Base-by-base conservation (phyloP, 1,284 basidiomycete genomes). In the Wolfiporia cocos region DNA sequence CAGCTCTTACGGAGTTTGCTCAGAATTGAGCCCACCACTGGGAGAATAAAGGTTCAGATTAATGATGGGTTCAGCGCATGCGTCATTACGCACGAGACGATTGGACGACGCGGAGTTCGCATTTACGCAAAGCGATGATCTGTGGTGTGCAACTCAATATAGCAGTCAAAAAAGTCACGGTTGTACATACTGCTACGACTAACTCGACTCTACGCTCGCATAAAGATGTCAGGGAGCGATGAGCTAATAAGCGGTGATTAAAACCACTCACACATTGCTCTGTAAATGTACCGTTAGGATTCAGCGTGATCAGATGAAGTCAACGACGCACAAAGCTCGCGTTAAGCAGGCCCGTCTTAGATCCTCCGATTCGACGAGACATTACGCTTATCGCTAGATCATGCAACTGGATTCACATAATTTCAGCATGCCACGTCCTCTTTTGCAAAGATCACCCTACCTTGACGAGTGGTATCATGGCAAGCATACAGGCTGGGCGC, bases 51-150 rank as follows among this genome's bases (percentile, higher is more conserved):
- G 17, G 21, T 38, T 20, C 2, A 33, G 40, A 10, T 12, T 40
- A 24, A 23, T 26, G 4, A 6, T 23, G 34, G 20, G 18, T 3
- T 19, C 15, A 29, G 61, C 87, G 63, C 52, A 82, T 82, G 57
- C 10, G 82, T 75, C 9, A 82, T 81, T 14, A 61, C 88, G 63
- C 52, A 83, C 85, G 57, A 9, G 84, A 76, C 10, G 84, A 81
- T 57, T 93, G 92, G 1, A 94, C 90, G 29, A 94, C 77, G 41
- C 80, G 76, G 20, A 94, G 73, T 58, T 93, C 85, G 51, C 90
- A 92, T 63, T 88, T 87, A 35, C 79, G 73, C 41, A 94, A 67
- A 0, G 89, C 90, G 39, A 81, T 82, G 45, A 92, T 79, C 76
- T 90, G 60, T 39, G 32, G n/a, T 32, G 12, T 14, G 21, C 24